phyloP scores from a whole-genome alignment of 2,329 filamentous ascomycete genomes.

The Tympanopsis confertula region DNA sequence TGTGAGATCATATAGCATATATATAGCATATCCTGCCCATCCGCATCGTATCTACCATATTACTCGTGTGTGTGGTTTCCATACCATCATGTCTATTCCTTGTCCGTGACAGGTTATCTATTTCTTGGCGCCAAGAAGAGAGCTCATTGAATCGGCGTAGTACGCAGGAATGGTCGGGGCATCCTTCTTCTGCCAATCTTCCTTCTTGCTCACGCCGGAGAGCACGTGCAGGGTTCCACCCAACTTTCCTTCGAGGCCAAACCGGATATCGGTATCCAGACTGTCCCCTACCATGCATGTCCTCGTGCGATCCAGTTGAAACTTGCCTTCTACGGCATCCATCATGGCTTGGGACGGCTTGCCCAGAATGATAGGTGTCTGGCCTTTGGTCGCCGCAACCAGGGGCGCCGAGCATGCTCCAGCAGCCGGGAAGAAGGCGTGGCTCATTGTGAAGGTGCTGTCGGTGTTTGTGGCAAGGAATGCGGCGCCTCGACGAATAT shows the following conservation, averaged over 20 bases:
- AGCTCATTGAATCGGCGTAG: slow-evolving; percentile 76
- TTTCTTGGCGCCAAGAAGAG: slow-evolving; percentile 58
- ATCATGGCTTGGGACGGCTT: slow-evolving; percentile 99
- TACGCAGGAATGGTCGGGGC: slow-evolving; percentile 63
- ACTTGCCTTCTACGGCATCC: slow-evolving; percentile 95
- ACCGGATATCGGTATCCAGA: slow-evolving; percentile 89
- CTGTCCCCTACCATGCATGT: slow-evolving; percentile 96
- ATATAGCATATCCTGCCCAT: no score
- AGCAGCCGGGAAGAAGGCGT: slow-evolving; percentile 81
- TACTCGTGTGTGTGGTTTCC: no score
- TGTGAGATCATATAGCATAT: no score
- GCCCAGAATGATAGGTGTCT: slow-evolving; percentile 67
- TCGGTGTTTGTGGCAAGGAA: slow-evolving; percentile 93
- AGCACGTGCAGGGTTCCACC: slow-evolving; percentile 85
- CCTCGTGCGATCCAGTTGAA: slow-evolving; percentile 69
- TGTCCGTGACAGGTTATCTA: no score
- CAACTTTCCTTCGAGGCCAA: slow-evolving; percentile 79
- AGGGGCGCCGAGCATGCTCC: slow-evolving; percentile 72
- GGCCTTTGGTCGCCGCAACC: slow-evolving; percentile 52
- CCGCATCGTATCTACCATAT: no score
- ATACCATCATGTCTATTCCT: no score
- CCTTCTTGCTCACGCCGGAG: slow-evolving; percentile 85
- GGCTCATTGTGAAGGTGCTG: slow-evolving; percentile 72
- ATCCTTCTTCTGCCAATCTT: slow-evolving; percentile 64
- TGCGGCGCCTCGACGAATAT: slow-evolving; percentile 67